These are phyloP conservation scores for Suillus decipiens DNA, from an alignment of 768 basidiomycete species.

Conservation along the genomic window DNA sequence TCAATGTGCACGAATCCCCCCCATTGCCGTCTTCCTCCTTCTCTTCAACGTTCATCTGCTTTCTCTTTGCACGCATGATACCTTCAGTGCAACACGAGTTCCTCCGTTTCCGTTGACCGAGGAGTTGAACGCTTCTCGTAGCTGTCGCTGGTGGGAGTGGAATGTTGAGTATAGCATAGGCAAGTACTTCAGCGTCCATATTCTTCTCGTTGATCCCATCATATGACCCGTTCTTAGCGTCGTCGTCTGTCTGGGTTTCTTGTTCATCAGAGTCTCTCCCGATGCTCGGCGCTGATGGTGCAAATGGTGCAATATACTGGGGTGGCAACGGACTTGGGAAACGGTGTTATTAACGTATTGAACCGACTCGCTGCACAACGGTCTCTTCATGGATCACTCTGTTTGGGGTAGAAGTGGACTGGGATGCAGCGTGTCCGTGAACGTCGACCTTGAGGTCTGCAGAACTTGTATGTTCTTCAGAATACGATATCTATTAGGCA, in stretches of 20 bases:
- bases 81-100: background rate
- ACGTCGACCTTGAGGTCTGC: background rate
- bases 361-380: background rate
- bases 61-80: conserved; percentile 2
- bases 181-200: conserved; percentile 1
- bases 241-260: background rate
- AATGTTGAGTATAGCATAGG: background rate
- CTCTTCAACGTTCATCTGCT: background rate
- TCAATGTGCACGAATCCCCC: background rate
- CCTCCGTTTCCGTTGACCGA: background rate
- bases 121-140: background rate
- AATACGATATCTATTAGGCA: background rate
- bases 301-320: background rate
- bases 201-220: background rate
- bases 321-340: background rate
- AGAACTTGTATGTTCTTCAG: background rate
- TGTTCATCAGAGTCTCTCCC: background rate
- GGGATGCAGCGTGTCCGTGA: background rate
- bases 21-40: background rate
- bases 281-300: background rate
- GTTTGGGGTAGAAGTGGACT: background rate
- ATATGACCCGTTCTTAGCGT: background rate
- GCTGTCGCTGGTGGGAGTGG: background rate
- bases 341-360: background rate
- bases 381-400: background rate